Evolutionary conservation across 768 basidiomycete genomes (phyloP).

Genomic region (Pisolithus microcarpus): DNA sequence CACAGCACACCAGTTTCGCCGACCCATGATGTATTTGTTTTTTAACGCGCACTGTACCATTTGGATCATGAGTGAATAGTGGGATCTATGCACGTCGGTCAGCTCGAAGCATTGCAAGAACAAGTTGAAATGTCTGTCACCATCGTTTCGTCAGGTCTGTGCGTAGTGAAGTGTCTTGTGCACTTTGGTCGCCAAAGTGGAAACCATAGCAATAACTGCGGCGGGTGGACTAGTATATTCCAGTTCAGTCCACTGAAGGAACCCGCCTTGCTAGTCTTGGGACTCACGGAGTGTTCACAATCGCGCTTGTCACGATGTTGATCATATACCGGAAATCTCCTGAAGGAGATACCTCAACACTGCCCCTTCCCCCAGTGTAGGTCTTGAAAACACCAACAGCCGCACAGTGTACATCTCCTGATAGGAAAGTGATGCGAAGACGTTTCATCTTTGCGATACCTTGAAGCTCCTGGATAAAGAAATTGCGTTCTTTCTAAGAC

Average conservation of each 20-base stretch:
- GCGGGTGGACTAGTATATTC: slow-evolving; percentile 43
- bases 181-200: slow-evolving; percentile 67
- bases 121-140: slow-evolving; percentile 29
- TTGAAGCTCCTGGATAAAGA: slow-evolving; percentile 77
- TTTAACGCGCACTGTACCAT: slow-evolving; percentile 61
- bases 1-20: slow-evolving; percentile 81
- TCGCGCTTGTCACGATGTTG: slow-evolving; percentile 84
- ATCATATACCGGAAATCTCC: slow-evolving; percentile 85
- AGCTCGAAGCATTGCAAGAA: not conserved
- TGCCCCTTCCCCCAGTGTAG: slow-evolving; percentile 41
- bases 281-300: slow-evolving; percentile 90
- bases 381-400: slow-evolving; percentile 78
- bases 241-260: not conserved
- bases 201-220: slow-evolving; percentile 72
- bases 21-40: slow-evolving; percentile 80
- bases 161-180: slow-evolving; percentile 81
- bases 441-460: slow-evolving; percentile 53
- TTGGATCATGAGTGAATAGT: slow-evolving; percentile 68
- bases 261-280: not conserved
- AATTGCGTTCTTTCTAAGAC: slow-evolving; percentile 80
- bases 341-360: slow-evolving; percentile 41
- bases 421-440: slow-evolving; percentile 76
- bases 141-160: slow-evolving; percentile 85
- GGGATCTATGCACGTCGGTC: slow-evolving; percentile 49
- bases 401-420: slow-evolving; percentile 91